A percentile compares a stretch with the other conserved stretches of the same genome.
phyloP scores from a whole-genome alignment of 257 asterid species.

The Jasminum sambac region DNA sequence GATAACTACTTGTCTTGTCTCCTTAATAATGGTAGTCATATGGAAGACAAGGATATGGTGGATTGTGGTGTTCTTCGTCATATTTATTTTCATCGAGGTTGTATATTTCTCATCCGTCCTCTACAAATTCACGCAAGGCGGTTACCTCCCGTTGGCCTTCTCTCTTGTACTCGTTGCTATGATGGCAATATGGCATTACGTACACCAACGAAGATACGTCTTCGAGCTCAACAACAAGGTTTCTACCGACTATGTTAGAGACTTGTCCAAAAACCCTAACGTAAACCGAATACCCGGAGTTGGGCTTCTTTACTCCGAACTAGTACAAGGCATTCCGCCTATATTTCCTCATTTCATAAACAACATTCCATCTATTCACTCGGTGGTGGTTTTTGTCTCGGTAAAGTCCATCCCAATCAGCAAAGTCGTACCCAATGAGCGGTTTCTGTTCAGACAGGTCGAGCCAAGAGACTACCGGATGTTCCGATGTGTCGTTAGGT shows the following conservation, averaged over 20 bases:
- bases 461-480: conserved; percentile 46
- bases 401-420: conserved; percentile 69
- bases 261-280: conserved; percentile 31
- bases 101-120: conserved; percentile 51
- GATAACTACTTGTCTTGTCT: conserved; percentile 52
- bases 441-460: conserved; percentile 61
- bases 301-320: conserved; percentile 59
- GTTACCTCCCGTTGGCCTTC: conserved; percentile 60
- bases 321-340: conserved; percentile 78
- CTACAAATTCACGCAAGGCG: conserved; percentile 65
- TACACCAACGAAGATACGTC: conserved; percentile 46
- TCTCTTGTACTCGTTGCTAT: conserved; percentile 43
- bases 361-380: conserved; percentile 57
- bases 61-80: conserved; percentile 42
- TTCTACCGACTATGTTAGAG: conserved; percentile 37
- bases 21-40: conserved; percentile 58
- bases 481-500: conserved; percentile 64
- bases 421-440: conserved; percentile 49
- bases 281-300: conserved; percentile 59
- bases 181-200: conserved; percentile 73
- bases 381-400: conserved; percentile 62
- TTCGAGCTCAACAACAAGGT: conserved; percentile 69
- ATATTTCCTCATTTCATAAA: conserved; percentile 60
- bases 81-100: conserved; percentile 37
- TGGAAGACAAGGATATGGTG: conserved; percentile 66